Evolutionary conservation across 805 yeast genomes (phyloP).

Genomic region (Kluyveromyces wickerhamii): DNA sequence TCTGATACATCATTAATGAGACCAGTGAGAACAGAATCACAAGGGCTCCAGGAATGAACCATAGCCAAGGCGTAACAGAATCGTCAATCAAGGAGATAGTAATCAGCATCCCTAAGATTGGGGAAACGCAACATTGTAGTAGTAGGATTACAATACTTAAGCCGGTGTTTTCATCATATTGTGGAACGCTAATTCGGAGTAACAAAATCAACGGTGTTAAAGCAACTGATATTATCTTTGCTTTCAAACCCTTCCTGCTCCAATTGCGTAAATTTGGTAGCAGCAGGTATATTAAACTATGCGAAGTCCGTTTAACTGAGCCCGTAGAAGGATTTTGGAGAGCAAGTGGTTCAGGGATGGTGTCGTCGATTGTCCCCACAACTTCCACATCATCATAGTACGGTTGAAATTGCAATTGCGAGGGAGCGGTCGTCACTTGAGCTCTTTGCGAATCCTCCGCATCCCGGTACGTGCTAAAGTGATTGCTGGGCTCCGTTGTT

Average conservation of each 20-base stretch:
- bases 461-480: no score
- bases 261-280: constrained; percentile 31
- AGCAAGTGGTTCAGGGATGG: not conserved
- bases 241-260: constrained; percentile 17
- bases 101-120: constrained; percentile 14
- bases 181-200: constrained; percentile 32
- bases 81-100: not conserved
- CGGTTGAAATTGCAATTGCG: not conserved
- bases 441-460: no score
- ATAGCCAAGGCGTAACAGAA: not conserved
- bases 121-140: constrained; percentile 28
- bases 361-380: not conserved
- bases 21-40: not conserved
- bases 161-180: constrained; percentile 19
- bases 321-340: not conserved
- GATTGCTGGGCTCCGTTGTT: not conserved
- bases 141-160: constrained; percentile 22
- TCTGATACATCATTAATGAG: not conserved
- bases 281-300: constrained; percentile 10
- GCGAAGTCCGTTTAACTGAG: not conserved
- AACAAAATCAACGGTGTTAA: constrained; percentile 31
- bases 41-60: constrained; percentile 4
- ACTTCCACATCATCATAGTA: not conserved
- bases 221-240: constrained; percentile 24
- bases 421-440: not conserved